Evolutionary conservation across 176 grass and related monocot species (phyloP).

Genomic region (Themeda triandra): DNA sequence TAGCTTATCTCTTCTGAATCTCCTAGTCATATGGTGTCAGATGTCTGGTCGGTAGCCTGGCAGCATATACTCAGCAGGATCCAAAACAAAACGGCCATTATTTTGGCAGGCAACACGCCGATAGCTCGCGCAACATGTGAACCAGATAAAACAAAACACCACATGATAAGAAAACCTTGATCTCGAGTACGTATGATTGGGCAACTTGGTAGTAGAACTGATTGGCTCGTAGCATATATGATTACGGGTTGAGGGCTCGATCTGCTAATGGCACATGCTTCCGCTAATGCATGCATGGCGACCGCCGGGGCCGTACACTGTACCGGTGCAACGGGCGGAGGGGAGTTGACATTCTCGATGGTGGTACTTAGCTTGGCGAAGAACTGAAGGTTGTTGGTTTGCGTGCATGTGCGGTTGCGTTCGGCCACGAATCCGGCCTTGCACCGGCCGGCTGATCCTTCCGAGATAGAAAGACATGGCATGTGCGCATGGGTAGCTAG

Average conservation of each 20-base stretch:
- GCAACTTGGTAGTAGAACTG: neutral
- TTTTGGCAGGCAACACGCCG: neutral
- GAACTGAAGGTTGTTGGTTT: neutral
- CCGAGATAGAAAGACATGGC: neutral
- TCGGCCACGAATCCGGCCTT: neutral
- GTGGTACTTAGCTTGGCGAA: neutral
- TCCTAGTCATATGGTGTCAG: constrained; percentile 3
- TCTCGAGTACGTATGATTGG: neutral
- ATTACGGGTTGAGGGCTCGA: too few relatives aligned
- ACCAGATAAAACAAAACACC: neutral
- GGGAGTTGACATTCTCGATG: too few relatives aligned
- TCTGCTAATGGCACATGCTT: too few relatives aligned
- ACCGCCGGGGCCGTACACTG: too few relatives aligned
- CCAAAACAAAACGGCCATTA: neutral
- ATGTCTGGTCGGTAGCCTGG: constrained; percentile 22
- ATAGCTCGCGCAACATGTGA: constrained; percentile 3
- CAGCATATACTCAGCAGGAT: neutral
- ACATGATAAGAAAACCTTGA: too few relatives aligned
- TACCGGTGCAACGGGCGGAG: too few relatives aligned
- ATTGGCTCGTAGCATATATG: neutral
- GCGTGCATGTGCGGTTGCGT: neutral
- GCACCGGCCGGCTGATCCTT: neutral
- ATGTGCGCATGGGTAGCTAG: neutral
- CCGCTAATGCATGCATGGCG: neutral
- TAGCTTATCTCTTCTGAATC: neutral